These are phyloP conservation scores for Endoconidiophora laricicola DNA, from an alignment of 2,329 filamentous ascomycete genomes.

Conservation along the genomic window DNA sequence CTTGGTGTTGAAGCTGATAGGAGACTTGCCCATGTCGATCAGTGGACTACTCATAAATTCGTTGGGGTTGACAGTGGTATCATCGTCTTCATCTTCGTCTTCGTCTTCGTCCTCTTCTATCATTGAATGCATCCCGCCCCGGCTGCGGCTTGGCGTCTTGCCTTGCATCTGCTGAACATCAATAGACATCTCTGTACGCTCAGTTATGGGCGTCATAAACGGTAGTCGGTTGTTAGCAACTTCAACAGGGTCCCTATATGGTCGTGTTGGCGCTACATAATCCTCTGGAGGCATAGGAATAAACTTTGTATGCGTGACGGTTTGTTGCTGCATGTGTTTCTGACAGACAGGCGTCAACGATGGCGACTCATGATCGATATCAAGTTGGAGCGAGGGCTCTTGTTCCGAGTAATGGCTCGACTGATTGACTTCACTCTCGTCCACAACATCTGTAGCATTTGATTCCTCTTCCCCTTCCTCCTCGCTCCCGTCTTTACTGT, in stretches of 20 bases:
- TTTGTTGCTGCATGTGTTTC: slow-evolving; percentile 19
- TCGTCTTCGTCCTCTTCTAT: slow-evolving; percentile 19
- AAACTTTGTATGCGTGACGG: slow-evolving; percentile 47
- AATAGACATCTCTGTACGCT: slow-evolving; percentile 81
- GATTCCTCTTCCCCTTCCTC: slow-evolving; percentile 1
- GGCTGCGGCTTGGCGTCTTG: slow-evolving; percentile 60
- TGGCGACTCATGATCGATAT: background rate
- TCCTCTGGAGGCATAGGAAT: slow-evolving; percentile 72
- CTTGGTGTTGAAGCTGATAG: slow-evolving; percentile 28
- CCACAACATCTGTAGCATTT: slow-evolving; percentile 24
- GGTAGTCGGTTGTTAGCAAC: slow-evolving; percentile 80
- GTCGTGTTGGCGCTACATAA: slow-evolving; percentile 61
- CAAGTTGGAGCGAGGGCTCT: slow-evolving; percentile 1
- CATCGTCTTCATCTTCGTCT: slow-evolving; percentile 17
- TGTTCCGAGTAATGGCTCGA: slow-evolving; percentile 13
- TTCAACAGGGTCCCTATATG: slow-evolving; percentile 65
- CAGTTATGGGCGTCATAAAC: slow-evolving; percentile 97
- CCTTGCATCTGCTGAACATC: slow-evolving; percentile 41
- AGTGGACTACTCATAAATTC: slow-evolving; percentile 50
- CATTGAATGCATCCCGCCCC: slow-evolving; percentile 17
- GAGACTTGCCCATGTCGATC: slow-evolving; percentile 39
- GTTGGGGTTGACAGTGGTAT: slow-evolving; percentile 18
- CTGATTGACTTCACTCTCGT: slow-evolving; percentile 21
- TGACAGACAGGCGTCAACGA: background rate
- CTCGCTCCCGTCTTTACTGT: slow-evolving; percentile 4